phyloP scores from a whole-genome alignment of 2,329 filamentous ascomycete genomes.

The Phaeoacremonium minimum region DNA sequence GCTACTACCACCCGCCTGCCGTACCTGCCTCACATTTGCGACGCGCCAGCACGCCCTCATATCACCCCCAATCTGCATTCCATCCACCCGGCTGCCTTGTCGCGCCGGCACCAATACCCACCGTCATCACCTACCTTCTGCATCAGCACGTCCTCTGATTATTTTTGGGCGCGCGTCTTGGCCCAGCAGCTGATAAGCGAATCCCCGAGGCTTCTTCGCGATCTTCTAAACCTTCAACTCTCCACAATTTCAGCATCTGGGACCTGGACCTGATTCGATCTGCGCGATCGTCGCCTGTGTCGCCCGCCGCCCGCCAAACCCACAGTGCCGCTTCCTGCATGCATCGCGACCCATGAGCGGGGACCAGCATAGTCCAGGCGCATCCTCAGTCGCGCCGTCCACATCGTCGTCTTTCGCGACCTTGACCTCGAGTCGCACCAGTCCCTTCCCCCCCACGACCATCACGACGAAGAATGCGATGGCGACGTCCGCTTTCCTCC shows the following conservation, averaged over 20 bases:
- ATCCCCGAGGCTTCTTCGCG: background rate
- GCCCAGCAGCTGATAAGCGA: conserved; percentile 3
- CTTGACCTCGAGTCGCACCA: conserved; percentile 22
- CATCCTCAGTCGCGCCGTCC: conserved; percentile 18
- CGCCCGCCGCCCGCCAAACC: conserved; percentile 10
- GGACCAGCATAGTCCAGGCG: conserved; percentile 16
- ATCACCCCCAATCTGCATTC: conserved; percentile 1
- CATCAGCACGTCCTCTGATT: background rate
- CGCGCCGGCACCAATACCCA: background rate
- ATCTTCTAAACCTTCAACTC: conserved; percentile 12
- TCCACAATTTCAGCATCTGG: conserved; percentile 15
- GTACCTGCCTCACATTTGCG: conserved; percentile 5
- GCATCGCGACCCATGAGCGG: conserved; percentile 26
- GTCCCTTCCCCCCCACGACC: conserved; percentile 20
- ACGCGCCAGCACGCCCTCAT: conserved; percentile 3
- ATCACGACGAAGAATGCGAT: conserved; percentile 30
- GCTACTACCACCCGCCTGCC: conserved; percentile 4
- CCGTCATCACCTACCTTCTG: conserved; percentile 1
- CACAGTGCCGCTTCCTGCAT: conserved; percentile 20
- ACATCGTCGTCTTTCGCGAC: conserved; percentile 30
- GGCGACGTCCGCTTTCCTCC: conserved; percentile 38
- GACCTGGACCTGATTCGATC: conserved; percentile 17
- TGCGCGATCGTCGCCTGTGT: conserved; percentile 22
- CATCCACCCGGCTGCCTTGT: conserved; percentile 1
- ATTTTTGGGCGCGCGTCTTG: conserved; percentile 5